Conservation (phyloP, 257 asterid genomes). For the Rhazya stricta region DNA sequence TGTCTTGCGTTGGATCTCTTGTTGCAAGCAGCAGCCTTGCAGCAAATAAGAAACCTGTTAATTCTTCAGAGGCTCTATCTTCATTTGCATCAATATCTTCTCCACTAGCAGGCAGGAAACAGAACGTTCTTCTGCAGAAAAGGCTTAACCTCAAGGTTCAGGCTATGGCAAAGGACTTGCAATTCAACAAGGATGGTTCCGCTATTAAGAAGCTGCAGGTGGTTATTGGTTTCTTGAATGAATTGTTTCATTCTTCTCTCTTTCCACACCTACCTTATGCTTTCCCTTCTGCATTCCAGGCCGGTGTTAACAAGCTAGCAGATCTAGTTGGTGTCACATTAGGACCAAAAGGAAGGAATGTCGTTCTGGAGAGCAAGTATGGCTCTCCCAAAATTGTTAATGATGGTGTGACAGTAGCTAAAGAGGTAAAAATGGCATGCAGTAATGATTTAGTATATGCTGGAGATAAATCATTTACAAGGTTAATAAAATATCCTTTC, state of each 20-base stretch:
- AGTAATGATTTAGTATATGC: not conserved
- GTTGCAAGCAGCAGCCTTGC: slow-evolving; percentile 5
- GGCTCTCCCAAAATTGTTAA: slow-evolving; percentile 13
- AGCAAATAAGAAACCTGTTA: slow-evolving; percentile 19
- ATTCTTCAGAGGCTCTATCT: slow-evolving; percentile 20
- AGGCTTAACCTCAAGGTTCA: slow-evolving; percentile 17
- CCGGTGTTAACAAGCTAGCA: slow-evolving; percentile 37
- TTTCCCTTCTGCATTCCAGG: slow-evolving; percentile 11
- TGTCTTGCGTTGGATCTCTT: slow-evolving; percentile 25
- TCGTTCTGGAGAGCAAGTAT: slow-evolving; percentile 25
- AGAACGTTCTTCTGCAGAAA: slow-evolving; percentile 22
- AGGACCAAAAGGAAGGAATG: slow-evolving; percentile 40
- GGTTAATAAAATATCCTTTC: not conserved
- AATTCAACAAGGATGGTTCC: slow-evolving; percentile 35
- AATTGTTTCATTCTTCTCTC: not conserved
- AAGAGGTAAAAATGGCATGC: slow-evolving; percentile 6
- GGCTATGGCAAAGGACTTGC: slow-evolving; percentile 33
- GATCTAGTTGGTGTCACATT: slow-evolving; percentile 38
- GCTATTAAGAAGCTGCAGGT: slow-evolving; percentile 32
- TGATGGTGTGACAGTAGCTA: slow-evolving; percentile 8
- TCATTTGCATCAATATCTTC: slow-evolving; percentile 27
- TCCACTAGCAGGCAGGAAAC: slow-evolving; percentile 16
- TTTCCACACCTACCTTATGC: not conserved
- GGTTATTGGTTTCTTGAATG: not conserved
- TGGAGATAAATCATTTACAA: not conserved